These are phyloP conservation scores for Fusarium acutatum DNA, from an alignment of 2,329 filamentous ascomycete genomes.

Conservation along the genomic window DNA sequence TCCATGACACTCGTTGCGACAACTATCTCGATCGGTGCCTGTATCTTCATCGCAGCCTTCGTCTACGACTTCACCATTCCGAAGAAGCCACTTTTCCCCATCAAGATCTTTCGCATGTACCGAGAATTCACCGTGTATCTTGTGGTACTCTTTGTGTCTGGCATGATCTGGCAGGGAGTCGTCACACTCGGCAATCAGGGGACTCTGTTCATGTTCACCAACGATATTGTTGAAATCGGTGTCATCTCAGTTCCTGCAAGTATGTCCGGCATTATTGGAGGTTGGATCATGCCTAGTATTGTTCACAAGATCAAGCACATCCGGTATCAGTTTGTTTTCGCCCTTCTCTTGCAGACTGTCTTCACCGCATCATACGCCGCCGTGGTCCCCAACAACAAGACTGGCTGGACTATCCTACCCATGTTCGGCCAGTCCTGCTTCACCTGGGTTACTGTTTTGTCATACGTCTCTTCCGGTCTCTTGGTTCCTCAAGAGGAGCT, in stretches of 20 bases:
- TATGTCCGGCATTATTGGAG: constrained; percentile 1
- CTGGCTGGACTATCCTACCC: background rate
- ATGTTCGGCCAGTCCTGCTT: constrained; percentile 10
- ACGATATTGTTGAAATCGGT: background rate
- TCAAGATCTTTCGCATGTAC: constrained; percentile 3
- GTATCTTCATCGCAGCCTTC: constrained; percentile 1
- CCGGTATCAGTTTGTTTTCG: constrained; percentile 8
- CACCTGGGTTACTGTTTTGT: constrained; percentile 6
- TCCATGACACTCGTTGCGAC: constrained; percentile 1
- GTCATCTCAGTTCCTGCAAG: background rate
- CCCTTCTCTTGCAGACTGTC: background rate
- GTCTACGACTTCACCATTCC: constrained; percentile 9
- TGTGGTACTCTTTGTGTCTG: background rate
- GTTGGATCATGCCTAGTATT: constrained; percentile 10
- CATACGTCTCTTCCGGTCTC: constrained; percentile 3
- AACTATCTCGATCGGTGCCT: background rate
- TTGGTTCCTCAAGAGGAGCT: constrained; percentile 7
- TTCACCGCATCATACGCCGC: constrained; percentile 4
- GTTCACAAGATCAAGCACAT: constrained; percentile 15
- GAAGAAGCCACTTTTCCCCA: background rate
- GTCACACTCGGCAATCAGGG: background rate
- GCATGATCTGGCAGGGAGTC: constrained; percentile 11
- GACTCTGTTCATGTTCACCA: constrained; percentile 11
- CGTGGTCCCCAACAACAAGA: constrained; percentile 3
- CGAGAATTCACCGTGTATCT: constrained; percentile 8